A percentile compares a stretch with the other conserved stretches of the same genome.
phyloP scores from a whole-genome alignment of 1,284 basidiomycete species.

The Apiotrichum laibachii region DNA sequence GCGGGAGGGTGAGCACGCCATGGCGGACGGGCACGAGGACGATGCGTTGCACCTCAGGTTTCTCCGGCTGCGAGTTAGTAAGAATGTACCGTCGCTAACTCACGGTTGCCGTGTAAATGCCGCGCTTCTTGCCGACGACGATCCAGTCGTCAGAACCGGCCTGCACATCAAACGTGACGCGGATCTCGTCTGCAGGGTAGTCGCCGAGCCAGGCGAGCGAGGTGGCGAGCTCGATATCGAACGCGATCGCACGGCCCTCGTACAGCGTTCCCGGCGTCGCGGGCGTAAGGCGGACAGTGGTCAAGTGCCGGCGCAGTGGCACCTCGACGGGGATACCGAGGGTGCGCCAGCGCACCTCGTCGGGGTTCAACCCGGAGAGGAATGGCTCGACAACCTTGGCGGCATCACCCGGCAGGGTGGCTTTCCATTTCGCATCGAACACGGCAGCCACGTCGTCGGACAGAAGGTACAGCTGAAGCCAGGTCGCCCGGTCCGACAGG shows the following conservation, averaged over 20 bases:
- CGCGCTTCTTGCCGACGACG: slow-evolving; percentile 43
- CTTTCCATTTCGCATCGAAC: slow-evolving; percentile 13
- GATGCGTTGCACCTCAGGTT: slow-evolving; percentile 25
- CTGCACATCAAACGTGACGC: slow-evolving; percentile 39
- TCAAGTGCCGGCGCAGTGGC: slow-evolving; percentile 38
- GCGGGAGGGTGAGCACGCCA: slow-evolving; percentile 38
- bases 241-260: slow-evolving; percentile 41
- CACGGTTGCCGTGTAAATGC: slow-evolving; percentile 32
- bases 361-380: neutral
- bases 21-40: slow-evolving; percentile 43
- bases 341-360: slow-evolving; percentile 31
- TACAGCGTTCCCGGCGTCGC: slow-evolving; percentile 25
- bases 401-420: neutral
- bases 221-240: slow-evolving; percentile 30
- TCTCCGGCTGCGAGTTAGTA: slow-evolving; percentile 14
- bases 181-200: neutral
- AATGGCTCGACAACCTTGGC: slow-evolving; percentile 4
- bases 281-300: slow-evolving; percentile 28
- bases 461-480: slow-evolving; percentile 25
- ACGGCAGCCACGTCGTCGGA: slow-evolving; percentile 2
- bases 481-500: slow-evolving; percentile 13
- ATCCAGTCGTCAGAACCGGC: slow-evolving; percentile 43
- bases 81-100: slow-evolving; percentile 6
- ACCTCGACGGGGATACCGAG: slow-evolving; percentile 51
- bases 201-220: slow-evolving; percentile 36